Evolutionary conservation across 345 rosid genomes (phyloP), one percentile per base, ranked within the genome.

Genomic region (Ricinus communis): DNA sequence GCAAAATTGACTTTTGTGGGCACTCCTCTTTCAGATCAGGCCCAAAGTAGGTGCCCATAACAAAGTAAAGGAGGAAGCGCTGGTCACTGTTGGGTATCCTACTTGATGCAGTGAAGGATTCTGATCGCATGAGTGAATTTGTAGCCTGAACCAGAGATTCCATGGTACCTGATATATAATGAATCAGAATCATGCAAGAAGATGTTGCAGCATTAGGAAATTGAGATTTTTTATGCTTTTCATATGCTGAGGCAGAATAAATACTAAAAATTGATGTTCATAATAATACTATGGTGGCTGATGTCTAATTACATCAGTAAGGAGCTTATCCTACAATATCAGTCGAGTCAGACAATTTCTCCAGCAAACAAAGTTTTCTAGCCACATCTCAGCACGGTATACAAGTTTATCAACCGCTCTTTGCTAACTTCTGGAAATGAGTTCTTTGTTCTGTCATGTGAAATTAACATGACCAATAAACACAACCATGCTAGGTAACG

Each of bases 1-100:
- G 79, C 41, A 82, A 80, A 41, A 75, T 80, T 51, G 85, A 82
- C 62, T 79, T 76, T 3, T 1, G 57, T 5, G 57, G 68, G 25
- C 27, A 21, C 58, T 74, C 64, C 0, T 62, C 60, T 74, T 25
- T 76, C 40, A 84, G 30, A 49, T 59, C 59, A 49, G 71, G 72
- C 36, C 72, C 72, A 56, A 69, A 69, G 25, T 57, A 69, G 40
- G 8, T 69, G 8, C 72, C 64, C 0, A 28, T 25, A 38, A 56
- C 56, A 47, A 68, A 68, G 19, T 56, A 55, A 5, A 56, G 53
- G 27, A 69, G 72, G 53, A 69, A 69, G 19, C 30, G 41, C 54
- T 30, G 64, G 43, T 57, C 62, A 28, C 16, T 19, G 15, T 15
- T 38, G 8, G 52, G 30, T 24, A 40, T 41, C 36, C 22, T 12